phyloP scores from a whole-genome alignment of 2,329 filamentous ascomycete genomes.

The Madurella mycetomatis region DNA sequence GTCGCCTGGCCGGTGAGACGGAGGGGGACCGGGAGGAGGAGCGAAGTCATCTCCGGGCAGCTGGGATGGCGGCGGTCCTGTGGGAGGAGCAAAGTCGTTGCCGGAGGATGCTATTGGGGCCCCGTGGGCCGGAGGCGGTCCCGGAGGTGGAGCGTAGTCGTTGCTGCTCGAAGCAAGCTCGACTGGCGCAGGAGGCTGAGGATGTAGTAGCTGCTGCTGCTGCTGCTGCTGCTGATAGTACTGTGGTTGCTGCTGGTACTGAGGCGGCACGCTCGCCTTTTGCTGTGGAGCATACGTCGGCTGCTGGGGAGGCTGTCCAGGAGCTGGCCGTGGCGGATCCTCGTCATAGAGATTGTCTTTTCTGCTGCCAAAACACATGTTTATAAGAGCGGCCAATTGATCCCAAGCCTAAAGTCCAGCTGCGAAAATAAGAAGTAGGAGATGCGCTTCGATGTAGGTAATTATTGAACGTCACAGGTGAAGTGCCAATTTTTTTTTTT shows the following conservation, averaged over 20 bases:
- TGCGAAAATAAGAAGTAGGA: too few relatives aligned
- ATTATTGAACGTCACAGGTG: too few relatives aligned
- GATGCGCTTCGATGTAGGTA: too few relatives aligned
- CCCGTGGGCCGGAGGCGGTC: constrained; percentile 16
- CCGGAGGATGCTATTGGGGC: background rate
- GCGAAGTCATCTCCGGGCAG: constrained; percentile 14
- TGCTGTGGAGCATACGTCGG: constrained; percentile 20
- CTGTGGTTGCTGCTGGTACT: constrained; percentile 14
- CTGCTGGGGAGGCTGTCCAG: constrained; percentile 24
- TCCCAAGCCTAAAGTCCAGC: too few relatives aligned
- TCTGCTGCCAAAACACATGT: constrained; percentile 49
- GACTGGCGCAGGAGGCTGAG: constrained; percentile 15
- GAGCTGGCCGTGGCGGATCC: constrained; percentile 38
- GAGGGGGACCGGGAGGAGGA: constrained; percentile 25
- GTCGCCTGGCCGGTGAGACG: constrained; percentile 9
- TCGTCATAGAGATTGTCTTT: constrained; percentile 33
- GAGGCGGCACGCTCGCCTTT: constrained; percentile 19
- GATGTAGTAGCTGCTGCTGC: constrained; percentile 24
- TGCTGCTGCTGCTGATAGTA: constrained; percentile 17
- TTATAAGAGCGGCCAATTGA: background rate
- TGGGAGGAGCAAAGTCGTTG: constrained; percentile 28
- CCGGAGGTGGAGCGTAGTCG: constrained; percentile 23
- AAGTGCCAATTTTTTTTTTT: too few relatives aligned
- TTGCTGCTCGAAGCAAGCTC: constrained; percentile 23
- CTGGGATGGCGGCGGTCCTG: constrained; percentile 25